A percentile compares a stretch with the other conserved stretches of the same genome.
Evolutionary conservation across 257 asterid species (phyloP).

Genomic region (Pogostemon cablin): DNA sequence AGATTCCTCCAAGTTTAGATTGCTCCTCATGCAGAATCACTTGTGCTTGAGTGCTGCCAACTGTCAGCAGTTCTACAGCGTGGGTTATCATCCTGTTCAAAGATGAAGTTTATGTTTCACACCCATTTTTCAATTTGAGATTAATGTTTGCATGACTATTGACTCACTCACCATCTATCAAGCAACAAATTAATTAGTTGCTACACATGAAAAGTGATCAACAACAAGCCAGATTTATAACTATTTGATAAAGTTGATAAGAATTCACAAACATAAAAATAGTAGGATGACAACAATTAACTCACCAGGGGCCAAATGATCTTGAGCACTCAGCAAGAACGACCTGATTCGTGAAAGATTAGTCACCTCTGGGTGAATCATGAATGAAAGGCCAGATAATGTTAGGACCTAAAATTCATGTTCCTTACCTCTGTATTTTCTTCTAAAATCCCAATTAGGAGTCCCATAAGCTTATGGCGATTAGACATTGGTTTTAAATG

Average conservation of each 20-base stretch:
- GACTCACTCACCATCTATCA: slow-evolving; percentile 27
- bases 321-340: slow-evolving; percentile 90
- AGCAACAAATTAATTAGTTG: slow-evolving; percentile 4
- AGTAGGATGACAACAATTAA: slow-evolving; percentile 16
- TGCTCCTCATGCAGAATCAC: slow-evolving; percentile 64
- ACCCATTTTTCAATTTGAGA: slow-evolving; percentile 25
- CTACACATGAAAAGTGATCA: slow-evolving; percentile 23
- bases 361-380: slow-evolving; percentile 29
- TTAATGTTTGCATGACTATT: slow-evolving; percentile 24
- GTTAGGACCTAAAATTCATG: slow-evolving; percentile 6
- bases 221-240: slow-evolving; percentile 25
- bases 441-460: slow-evolving; percentile 75
- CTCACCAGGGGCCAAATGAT: slow-evolving; percentile 98
- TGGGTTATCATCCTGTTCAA: slow-evolving; percentile 82
- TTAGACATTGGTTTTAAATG: slow-evolving; percentile 65
- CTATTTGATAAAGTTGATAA: background rate
- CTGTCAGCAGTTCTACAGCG: slow-evolving; percentile 83
- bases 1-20: slow-evolving; percentile 72
- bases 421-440: slow-evolving; percentile 79
- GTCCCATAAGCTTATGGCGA: slow-evolving; percentile 76
- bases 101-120: slow-evolving; percentile 29
- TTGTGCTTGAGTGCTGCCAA: slow-evolving; percentile 82
- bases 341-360: slow-evolving; percentile 57
- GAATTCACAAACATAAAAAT: slow-evolving; percentile 28
- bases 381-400: slow-evolving; percentile 27